Evolutionary conservation across 805 yeast genomes (phyloP).

Genomic region (Yarrowia keelungensis): DNA sequence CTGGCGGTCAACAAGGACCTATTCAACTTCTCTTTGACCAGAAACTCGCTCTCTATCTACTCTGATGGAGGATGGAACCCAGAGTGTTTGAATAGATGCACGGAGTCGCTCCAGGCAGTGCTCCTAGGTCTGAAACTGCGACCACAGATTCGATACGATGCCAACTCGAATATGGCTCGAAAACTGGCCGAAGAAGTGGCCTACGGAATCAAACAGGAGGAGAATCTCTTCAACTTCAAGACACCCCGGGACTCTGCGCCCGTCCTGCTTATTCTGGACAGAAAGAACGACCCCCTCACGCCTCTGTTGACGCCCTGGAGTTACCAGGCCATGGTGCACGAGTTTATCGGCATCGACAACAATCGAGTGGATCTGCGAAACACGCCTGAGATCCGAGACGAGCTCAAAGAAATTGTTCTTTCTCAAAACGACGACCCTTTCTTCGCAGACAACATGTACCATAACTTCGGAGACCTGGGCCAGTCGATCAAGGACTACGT

Average conservation of each 20-base stretch:
- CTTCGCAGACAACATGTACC: constrained; percentile 78
- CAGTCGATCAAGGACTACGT: constrained; percentile 37
- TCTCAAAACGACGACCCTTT: constrained; percentile 72
- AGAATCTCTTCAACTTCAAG: constrained; percentile 68
- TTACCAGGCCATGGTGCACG: constrained; percentile 96
- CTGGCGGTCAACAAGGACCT: constrained; percentile 73
- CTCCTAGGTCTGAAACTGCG: constrained; percentile 74
- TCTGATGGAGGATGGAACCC: constrained; percentile 56
- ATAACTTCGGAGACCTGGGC: constrained; percentile 94
- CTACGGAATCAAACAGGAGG: constrained; percentile 50
- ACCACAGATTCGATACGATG: constrained; percentile 81
- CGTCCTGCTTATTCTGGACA: constrained; percentile 73
- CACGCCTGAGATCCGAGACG: constrained; percentile 63
- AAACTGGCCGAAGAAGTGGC: constrained; percentile 73
- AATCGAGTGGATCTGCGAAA: constrained; percentile 75
- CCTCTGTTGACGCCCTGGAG: constrained; percentile 97
- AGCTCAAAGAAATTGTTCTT: constrained; percentile 67
- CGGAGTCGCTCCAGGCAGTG: constrained; percentile 59
- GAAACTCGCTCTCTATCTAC: constrained; percentile 44
- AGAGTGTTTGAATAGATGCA: constrained; percentile 54
- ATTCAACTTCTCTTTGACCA: constrained; percentile 52
- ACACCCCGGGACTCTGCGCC: constrained; percentile 69
- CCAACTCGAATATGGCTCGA: constrained; percentile 67
- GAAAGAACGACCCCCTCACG: constrained; percentile 90
- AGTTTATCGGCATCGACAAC: constrained; percentile 79